Conservation (phyloP, 352 stramenopile genomes). For the Phytophthora chlamydospora region DNA sequence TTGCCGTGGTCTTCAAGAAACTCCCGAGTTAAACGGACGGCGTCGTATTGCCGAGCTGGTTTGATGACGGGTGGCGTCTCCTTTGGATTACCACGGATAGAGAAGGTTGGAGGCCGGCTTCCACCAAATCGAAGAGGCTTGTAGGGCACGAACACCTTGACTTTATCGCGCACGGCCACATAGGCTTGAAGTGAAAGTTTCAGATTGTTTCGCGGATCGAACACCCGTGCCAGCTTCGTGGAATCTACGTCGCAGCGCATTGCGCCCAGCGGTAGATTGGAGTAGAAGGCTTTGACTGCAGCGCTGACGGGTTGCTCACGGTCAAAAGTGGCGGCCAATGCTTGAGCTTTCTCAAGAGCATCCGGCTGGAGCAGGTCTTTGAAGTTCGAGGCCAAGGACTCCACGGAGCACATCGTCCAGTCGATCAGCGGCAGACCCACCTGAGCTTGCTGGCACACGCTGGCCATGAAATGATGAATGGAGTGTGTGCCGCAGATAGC, state of each 20-base stretch:
- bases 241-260: slow-evolving; percentile 75
- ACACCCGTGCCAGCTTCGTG: slow-evolving; percentile 41
- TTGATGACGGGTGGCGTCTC: slow-evolving; percentile 19
- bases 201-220: slow-evolving; percentile 32
- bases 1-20: slow-evolving; percentile 18
- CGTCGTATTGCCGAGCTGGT: slow-evolving; percentile 23
- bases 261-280: slow-evolving; percentile 60
- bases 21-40: slow-evolving; percentile 14
- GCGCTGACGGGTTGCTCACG: slow-evolving; percentile 61
- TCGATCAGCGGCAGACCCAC: slow-evolving; percentile 75
- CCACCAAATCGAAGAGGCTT: slow-evolving; percentile 37
- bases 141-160: slow-evolving; percentile 37
- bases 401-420: slow-evolving; percentile 56
- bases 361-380: slow-evolving; percentile 40
- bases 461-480: slow-evolving; percentile 86
- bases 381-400: slow-evolving; percentile 66
- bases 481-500: slow-evolving; percentile 89
- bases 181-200: slow-evolving; percentile 46
- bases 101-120: slow-evolving; percentile 26
- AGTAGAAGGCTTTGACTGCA: slow-evolving; percentile 76
- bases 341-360: slow-evolving; percentile 45
- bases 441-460: slow-evolving; percentile 62
- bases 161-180: slow-evolving; percentile 33
- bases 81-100: slow-evolving; percentile 21
- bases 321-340: slow-evolving; percentile 52